A percentile compares a stretch with the other conserved stretches of the same genome.
Evolutionary conservation across 2,329 filamentous ascomycete species (phyloP).

Genomic region (Colletotrichum cuscutae): DNA sequence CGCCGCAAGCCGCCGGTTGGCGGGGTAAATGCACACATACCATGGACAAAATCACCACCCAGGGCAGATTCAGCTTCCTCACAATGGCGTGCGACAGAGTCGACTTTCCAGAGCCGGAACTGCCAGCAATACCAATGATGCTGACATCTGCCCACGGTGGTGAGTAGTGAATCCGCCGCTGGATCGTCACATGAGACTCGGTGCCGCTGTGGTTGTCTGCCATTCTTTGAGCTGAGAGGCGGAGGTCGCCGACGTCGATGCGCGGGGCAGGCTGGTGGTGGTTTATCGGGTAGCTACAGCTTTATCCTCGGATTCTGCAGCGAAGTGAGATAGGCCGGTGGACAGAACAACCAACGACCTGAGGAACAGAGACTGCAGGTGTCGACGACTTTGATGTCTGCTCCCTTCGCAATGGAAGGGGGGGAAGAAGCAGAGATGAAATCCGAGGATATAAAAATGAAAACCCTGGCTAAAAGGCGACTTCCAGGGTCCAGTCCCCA

Average conservation of each 20-base stretch:
- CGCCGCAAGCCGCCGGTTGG: neutral
- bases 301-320: conserved; percentile 18
- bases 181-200: conserved; percentile 57
- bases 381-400: neutral
- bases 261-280: neutral
- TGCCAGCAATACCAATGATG: conserved; percentile 96
- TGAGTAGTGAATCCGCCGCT: conserved; percentile 79
- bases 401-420: conserved; percentile 4
- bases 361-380: neutral
- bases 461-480: conserved; percentile 18
- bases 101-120: conserved; percentile 94
- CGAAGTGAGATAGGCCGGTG: neutral
- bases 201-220: conserved; percentile 35
- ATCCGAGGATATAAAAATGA: conserved; percentile 3
- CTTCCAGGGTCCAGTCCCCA: conserved; percentile 25
- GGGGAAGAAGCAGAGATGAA: conserved; percentile 13
- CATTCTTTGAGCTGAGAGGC: conserved; percentile 15
- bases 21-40: conserved; percentile 58
- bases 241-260: conserved; percentile 24
- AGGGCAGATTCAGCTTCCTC: conserved; percentile 87
- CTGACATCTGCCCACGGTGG: conserved; percentile 96
- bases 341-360: neutral
- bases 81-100: conserved; percentile 94
- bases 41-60: conserved; percentile 98
- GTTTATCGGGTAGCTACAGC: conserved; percentile 19